Conservation (phyloP, 1,139 yeast genomes). For the Arxiozyma heterogenica region DNA sequence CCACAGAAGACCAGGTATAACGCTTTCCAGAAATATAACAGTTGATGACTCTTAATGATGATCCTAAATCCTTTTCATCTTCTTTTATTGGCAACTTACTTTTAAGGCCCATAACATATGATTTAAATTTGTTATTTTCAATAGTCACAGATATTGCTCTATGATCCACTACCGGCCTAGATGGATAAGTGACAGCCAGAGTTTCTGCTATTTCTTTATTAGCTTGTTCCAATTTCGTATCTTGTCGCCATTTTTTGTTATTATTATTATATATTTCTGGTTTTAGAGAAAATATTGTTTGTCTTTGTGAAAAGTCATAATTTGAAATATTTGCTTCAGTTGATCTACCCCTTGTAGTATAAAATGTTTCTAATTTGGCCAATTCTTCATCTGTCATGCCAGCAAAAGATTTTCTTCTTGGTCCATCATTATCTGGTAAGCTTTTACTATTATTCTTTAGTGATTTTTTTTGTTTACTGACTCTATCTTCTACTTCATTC, state of each 20-base stretch:
- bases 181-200: constrained; percentile 36
- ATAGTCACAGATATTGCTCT: constrained; percentile 42
- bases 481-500: constrained; percentile 29
- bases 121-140: constrained; percentile 36
- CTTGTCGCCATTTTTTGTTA: constrained; percentile 4
- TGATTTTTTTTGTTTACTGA: constrained; percentile 7
- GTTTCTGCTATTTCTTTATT: constrained; percentile 14
- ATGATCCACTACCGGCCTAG: constrained; percentile 44
- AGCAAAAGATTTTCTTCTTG: constrained; percentile 46
- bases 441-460: not conserved
- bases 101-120: constrained; percentile 11
- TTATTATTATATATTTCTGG: not conserved
- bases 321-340: constrained; percentile 23
- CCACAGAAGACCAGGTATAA: constrained; percentile 67
- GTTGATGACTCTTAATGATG: constrained; percentile 40
- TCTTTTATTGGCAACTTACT: constrained; percentile 14
- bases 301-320: constrained; percentile 28
- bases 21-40: constrained; percentile 53
- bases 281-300: constrained; percentile 12
- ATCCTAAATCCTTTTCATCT: constrained; percentile 28
- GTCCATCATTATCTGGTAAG: not conserved
- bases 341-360: constrained; percentile 27
- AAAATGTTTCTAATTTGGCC: constrained; percentile 52
- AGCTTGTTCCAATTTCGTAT: constrained; percentile 3
- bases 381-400: constrained; percentile 60